Evolutionary conservation across 2,329 filamentous ascomycete species (phyloP).

Genomic region (Colletotrichum horii): DNA sequence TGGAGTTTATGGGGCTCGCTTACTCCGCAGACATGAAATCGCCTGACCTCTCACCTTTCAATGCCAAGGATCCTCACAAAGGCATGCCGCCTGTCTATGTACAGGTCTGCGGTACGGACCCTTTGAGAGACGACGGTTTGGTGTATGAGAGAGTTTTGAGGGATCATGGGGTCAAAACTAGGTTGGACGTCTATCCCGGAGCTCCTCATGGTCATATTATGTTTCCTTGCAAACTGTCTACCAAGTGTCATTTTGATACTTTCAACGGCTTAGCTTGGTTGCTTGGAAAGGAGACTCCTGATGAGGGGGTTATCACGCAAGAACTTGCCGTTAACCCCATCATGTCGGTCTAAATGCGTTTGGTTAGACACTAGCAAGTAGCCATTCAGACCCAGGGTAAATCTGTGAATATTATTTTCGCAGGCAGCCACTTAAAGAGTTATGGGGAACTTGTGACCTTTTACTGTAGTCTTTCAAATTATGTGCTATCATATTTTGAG

Average conservation of each 20-base stretch:
- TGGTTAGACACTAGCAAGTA: not conserved
- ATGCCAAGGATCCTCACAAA: conserved; percentile 31
- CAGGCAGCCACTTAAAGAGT: not conserved
- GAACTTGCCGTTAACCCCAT: not conserved
- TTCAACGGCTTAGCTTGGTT: not conserved
- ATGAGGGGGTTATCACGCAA: not conserved
- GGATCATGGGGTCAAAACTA: conserved; percentile 47
- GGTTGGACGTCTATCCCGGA: not conserved
- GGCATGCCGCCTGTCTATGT: conserved; percentile 51
- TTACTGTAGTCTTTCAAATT: not conserved
- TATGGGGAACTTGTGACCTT: not conserved
- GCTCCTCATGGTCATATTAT: not conserved
- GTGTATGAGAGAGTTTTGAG: conserved; percentile 54
- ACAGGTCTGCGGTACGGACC: conserved; percentile 55
- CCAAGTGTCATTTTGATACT: not conserved
- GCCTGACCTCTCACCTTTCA: conserved; percentile 34
- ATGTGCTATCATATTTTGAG: fast-evolving
- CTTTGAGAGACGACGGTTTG: conserved; percentile 54
- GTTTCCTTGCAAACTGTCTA: not conserved
- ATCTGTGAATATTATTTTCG: not conserved
- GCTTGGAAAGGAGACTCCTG: not conserved
- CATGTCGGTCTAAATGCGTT: not conserved
- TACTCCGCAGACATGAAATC: conserved; percentile 34
- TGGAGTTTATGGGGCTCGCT: conserved; percentile 28
- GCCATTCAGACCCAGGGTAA: not conserved